phyloP scores from a whole-genome alignment of 257 asterid species.

The Solanum neorickii region DNA sequence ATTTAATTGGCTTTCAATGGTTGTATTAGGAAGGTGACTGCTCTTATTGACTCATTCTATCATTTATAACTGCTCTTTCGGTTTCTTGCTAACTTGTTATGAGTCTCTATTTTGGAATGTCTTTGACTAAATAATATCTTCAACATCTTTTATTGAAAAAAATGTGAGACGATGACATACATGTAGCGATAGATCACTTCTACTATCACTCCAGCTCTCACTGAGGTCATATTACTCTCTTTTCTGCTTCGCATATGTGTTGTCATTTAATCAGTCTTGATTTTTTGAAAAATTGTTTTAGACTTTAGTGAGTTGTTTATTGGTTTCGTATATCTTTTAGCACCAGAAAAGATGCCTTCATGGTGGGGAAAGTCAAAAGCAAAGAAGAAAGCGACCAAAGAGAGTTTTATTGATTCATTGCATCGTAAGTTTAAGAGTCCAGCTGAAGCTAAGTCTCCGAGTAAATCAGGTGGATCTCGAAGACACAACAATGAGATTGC shows the following conservation, averaged over 20 bases:
- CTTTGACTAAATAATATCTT: background rate
- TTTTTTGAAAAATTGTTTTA: background rate
- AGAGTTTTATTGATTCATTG: constrained; percentile 64
- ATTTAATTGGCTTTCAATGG: background rate
- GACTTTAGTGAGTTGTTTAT: background rate
- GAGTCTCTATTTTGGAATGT: background rate
- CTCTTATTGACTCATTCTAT: background rate
- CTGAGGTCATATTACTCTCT: background rate
- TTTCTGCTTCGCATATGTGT: background rate
- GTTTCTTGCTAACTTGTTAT: background rate
- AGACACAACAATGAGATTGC: constrained; percentile 53
- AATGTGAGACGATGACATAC: background rate
- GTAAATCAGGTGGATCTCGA: constrained; percentile 67
- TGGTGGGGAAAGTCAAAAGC: constrained; percentile 94
- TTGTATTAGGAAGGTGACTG: background rate
- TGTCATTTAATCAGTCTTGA: background rate
- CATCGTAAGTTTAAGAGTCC: constrained; percentile 70
- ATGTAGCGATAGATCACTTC: background rate
- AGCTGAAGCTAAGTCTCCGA: constrained; percentile 55
- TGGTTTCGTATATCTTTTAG: background rate
- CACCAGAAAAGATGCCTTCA: constrained; percentile 75
- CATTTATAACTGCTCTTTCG: background rate
- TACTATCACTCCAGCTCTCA: background rate
- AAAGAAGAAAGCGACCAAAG: constrained; percentile 68
- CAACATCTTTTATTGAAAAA: background rate